A percentile compares a stretch with the other conserved stretches of the same genome.
phyloP scores from a whole-genome alignment of 331 rosid genomes.

The Malus hybrid region DNA sequence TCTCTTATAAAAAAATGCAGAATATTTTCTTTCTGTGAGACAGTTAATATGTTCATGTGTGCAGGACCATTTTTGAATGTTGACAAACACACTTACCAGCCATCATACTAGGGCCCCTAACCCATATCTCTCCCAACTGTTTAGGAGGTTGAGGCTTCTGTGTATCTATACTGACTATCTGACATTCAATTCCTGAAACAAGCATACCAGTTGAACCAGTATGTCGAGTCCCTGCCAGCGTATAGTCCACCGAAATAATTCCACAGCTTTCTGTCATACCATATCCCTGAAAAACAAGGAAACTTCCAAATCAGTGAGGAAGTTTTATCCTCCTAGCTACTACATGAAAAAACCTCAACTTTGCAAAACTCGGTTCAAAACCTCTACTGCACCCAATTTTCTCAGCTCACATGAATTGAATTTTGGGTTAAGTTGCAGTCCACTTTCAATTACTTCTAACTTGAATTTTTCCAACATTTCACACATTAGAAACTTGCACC shows the following conservation, averaged over 20 bases:
- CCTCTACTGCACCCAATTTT: not conserved
- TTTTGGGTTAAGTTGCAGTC: not conserved
- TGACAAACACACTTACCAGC: constrained; percentile 28
- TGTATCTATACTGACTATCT: constrained; percentile 62
- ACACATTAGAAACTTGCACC: not conserved
- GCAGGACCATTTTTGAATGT: not conserved
- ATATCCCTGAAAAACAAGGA: constrained; percentile 59
- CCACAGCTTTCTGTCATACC: constrained; percentile 96
- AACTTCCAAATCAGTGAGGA: not conserved
- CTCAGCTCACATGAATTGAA: not conserved
- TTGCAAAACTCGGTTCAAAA: not conserved
- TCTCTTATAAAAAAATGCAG: not conserved
- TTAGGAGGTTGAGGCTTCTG: constrained; percentile 70
- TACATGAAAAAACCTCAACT: not conserved
- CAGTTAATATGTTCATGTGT: not conserved
- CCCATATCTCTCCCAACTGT: constrained; percentile 80
- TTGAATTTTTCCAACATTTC: not conserved
- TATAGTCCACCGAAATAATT: constrained; percentile 41
- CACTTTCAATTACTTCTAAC: not conserved
- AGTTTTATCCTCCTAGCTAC: not conserved
- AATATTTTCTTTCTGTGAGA: not conserved
- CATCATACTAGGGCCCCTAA: constrained; percentile 84
- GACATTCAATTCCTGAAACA: constrained; percentile 60
- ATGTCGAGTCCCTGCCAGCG: constrained; percentile 36
- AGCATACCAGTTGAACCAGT: constrained; percentile 67